phyloP scores from a whole-genome alignment of 805 yeast genomes.

The Diddensiella santjacobensis region DNA sequence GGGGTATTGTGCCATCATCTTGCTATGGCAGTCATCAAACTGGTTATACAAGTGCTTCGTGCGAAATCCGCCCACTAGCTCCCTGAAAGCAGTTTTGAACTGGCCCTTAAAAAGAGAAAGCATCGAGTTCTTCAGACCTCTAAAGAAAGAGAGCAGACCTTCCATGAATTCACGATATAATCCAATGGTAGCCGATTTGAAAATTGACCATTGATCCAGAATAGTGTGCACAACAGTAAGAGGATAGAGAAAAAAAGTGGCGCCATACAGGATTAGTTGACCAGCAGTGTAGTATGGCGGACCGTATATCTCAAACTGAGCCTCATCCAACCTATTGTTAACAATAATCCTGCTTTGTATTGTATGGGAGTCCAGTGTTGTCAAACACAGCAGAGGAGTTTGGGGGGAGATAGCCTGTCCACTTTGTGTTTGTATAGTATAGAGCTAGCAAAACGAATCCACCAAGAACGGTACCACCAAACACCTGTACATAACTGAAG shows the following conservation, averaged over 20 bases:
- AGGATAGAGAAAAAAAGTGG: conserved; percentile 54
- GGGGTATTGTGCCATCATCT: conserved; percentile 48
- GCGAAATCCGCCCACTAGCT: conserved; percentile 16
- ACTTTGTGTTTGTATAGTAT: conserved; percentile 53
- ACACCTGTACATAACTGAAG: conserved; percentile 38
- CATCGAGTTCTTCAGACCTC: background rate
- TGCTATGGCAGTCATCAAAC: conserved; percentile 19
- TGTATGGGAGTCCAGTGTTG: conserved; percentile 48
- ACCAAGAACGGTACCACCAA: conserved; percentile 45
- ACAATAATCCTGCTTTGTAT: conserved; percentile 45
- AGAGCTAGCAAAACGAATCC: conserved; percentile 44
- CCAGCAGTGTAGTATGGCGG: conserved; percentile 66
- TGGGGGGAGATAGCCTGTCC: conserved; percentile 57
- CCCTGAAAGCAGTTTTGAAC: background rate
- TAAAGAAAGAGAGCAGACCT: conserved; percentile 7
- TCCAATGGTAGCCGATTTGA: conserved; percentile 29
- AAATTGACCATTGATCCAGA: conserved; percentile 11
- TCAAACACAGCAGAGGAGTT: conserved; percentile 50
- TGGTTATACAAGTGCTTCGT: conserved; percentile 45
- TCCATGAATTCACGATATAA: conserved; percentile 25
- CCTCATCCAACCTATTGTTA: conserved; percentile 36
- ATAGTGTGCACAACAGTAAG: conserved; percentile 45
- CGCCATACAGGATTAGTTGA: conserved; percentile 43
- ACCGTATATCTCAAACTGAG: conserved; percentile 52
- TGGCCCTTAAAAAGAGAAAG: background rate